Base-by-base conservation (phyloP, 441 rosid species). In the Theobroma grandiflorum region DNA sequence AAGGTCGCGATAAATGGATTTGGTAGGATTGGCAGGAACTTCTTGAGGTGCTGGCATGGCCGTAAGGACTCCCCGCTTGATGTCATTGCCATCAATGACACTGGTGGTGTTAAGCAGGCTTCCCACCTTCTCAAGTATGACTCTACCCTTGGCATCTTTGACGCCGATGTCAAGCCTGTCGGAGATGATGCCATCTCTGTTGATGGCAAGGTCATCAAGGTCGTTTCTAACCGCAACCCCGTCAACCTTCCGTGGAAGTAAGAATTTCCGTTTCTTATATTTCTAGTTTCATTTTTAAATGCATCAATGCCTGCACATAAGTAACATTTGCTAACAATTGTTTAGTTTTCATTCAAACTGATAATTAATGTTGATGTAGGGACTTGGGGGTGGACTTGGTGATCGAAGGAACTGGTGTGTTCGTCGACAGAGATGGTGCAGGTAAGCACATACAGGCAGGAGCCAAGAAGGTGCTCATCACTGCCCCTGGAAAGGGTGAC, bases 401-500 rank as follows among this genome's bases (percentile, higher is more conserved):
- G 75, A 96, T 96, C 26, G 98, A 96, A 84, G 99, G 99, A 66
- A 96, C 99, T 0, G 99, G 98, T 80, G 99, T 96, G 77, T 96
- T 96, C 59, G 99, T 96, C 7, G 99, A 94, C 78, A 90, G 90
- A 79, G 98, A 94, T 0, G 99, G 99, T 67, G 99, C 99, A 8
- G 98, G 99, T n/a, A 96, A 94, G 83, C 99, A 96, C 87, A 74
- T 96, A 78, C 84, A 86, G 70, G 99, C 99, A 40, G 99, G 98
- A 62, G 99, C 99, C 35, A 92, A 91, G 94, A 96, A 96, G 85
- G 99, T 96, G 74, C 87, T 96, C 4, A 96, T 96, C 35, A 94
- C 99, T 70, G 99, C 99, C 12, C 98, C 98, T 0, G 99, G 99
- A 37, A 96, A 96, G 84, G 99, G 99, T 12, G 98, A 96, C 77